Evolutionary conservation across 2,329 filamentous ascomycete species (phyloP).

Genomic region (Phialophora expanda): DNA sequence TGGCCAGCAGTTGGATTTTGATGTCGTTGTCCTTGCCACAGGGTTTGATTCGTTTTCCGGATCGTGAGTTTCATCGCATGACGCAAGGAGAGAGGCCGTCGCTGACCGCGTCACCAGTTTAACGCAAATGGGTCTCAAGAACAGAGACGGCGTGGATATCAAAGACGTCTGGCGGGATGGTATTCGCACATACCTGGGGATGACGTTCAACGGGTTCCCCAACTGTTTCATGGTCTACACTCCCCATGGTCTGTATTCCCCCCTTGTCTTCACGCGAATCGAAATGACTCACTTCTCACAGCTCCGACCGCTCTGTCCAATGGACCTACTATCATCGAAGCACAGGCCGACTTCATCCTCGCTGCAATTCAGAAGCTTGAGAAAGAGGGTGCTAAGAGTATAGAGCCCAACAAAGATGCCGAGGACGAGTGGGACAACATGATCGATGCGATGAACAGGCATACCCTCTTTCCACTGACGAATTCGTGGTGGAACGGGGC

Average conservation of each 20-base stretch:
- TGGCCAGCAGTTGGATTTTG: slow-evolving; percentile 43
- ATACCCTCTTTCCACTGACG: slow-evolving; percentile 57
- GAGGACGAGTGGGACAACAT: slow-evolving; percentile 57
- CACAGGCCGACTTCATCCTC: slow-evolving; percentile 52
- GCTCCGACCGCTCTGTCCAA: slow-evolving; percentile 40
- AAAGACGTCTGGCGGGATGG: slow-evolving; percentile 47
- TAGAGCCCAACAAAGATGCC: slow-evolving; percentile 56
- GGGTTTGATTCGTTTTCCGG: slow-evolving; percentile 53
- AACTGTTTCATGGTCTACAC: slow-evolving; percentile 62
- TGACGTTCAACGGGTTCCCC: slow-evolving; percentile 50
- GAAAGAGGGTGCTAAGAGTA: slow-evolving; percentile 53
- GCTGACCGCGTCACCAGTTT: slow-evolving; percentile 38
- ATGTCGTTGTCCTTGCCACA: slow-evolving; percentile 52
- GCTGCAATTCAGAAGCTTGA: slow-evolving; percentile 59
- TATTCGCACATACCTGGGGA: slow-evolving; percentile 51
- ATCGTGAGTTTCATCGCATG: slow-evolving; percentile 23
- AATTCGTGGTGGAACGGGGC: slow-evolving; percentile 63
- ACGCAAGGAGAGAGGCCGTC: not conserved
- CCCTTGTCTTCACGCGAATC: not conserved
- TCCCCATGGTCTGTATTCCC: slow-evolving; percentile 49
- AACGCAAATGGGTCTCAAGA: slow-evolving; percentile 49
- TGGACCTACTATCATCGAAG: slow-evolving; percentile 58
- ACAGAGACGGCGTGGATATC: slow-evolving; percentile 43
- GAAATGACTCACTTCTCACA: not conserved
- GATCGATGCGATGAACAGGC: slow-evolving; percentile 54